Conservation (phyloP, 176 grass and related monocot genomes). For the Thinopyrum elongatum region DNA sequence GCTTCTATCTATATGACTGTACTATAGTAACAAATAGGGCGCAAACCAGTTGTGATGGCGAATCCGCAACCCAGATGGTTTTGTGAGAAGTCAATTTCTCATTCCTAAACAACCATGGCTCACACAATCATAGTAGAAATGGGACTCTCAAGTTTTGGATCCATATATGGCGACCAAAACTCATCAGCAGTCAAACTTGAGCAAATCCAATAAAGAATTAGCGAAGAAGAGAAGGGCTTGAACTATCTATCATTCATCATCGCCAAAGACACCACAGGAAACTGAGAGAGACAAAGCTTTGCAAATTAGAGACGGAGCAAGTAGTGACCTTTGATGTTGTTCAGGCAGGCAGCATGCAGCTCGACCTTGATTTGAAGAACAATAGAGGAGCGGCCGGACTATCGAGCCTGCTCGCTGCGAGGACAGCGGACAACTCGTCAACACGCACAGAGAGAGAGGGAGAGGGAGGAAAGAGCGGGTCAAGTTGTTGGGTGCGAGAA, state of each 20-base stretch:
- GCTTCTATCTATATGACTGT: neutral
- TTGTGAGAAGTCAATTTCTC: neutral
- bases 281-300: neutral
- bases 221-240: neutral
- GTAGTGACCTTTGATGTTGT: neutral
- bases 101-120: neutral
- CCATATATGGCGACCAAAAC: neutral
- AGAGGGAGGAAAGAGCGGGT: neutral
- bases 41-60: neutral
- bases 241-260: neutral
- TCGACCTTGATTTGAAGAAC: neutral
- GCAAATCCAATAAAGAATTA: neutral
- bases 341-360: neutral
- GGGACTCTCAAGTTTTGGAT: neutral
- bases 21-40: neutral
- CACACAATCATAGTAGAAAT: neutral
- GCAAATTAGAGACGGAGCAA: conserved; percentile 1
- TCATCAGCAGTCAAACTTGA: neutral
- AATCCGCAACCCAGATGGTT: conserved; percentile 1
- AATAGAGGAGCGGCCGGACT: neutral
- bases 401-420: neutral
- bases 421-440: neutral
- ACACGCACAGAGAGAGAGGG: neutral
- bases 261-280: neutral
- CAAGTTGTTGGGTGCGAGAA: neutral